Evolutionary conservation across 1,284 basidiomycete species (phyloP).

Genomic region (Ustilago xerochloae): DNA sequence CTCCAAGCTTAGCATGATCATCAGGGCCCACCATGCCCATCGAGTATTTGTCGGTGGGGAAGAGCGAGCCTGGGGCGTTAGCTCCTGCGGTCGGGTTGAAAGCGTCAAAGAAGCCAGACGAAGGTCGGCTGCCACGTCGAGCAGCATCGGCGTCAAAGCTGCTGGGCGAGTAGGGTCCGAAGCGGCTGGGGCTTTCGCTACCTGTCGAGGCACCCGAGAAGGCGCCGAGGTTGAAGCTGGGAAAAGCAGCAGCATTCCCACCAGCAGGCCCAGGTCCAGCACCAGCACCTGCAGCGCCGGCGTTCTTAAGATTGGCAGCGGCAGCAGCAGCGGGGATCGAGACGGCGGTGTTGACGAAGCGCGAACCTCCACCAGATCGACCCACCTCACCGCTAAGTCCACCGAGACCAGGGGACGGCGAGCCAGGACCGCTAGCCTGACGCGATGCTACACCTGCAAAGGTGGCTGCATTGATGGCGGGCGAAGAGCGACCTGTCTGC

Average conservation of each 20-base stretch:
- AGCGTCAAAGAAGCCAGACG: conserved; percentile 59
- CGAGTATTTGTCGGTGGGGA: conserved; percentile 49
- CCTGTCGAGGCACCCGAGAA: conserved; percentile 38
- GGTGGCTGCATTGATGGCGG: conserved; percentile 36
- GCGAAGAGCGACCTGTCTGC: conserved; percentile 42
- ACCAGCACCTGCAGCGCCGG: conserved; percentile 9
- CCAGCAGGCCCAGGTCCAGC: conserved; percentile 4
- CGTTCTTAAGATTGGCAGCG: conserved; percentile 26
- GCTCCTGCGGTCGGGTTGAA: conserved; percentile 51
- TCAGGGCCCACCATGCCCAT: conserved; percentile 39
- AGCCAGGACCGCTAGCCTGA: conserved; percentile 41
- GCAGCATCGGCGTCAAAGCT: conserved; percentile 36
- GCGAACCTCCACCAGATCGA: conserved; percentile 37
- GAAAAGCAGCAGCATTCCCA: conserved; percentile 24
- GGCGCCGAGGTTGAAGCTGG: conserved; percentile 48
- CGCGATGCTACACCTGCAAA: conserved; percentile 32
- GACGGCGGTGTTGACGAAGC: conserved; percentile 49
- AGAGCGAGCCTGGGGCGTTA: conserved; percentile 40
- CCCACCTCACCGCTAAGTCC: conserved; percentile 31
- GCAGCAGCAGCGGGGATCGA: conserved; percentile 29
- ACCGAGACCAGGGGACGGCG: conserved; percentile 36
- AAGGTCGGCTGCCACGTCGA: conserved; percentile 43
- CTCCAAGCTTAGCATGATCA: conserved; percentile 37
- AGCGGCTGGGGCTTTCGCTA: conserved; percentile 49
- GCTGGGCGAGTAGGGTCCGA: conserved; percentile 50